Conservation (phyloP, 345 rosid genomes). For the Eucalyptus cloeziana region DNA sequence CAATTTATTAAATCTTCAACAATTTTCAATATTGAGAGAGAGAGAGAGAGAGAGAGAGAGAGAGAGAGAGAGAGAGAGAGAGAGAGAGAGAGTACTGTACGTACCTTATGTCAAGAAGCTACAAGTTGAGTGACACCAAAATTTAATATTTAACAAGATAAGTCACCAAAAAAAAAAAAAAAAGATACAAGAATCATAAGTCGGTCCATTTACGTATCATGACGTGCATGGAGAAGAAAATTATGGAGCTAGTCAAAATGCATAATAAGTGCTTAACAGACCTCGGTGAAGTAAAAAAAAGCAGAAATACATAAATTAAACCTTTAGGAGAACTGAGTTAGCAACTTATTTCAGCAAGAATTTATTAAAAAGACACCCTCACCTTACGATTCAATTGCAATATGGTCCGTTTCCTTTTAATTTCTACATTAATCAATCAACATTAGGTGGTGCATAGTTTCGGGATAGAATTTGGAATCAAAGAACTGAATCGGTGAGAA, state of each 20-base stretch:
- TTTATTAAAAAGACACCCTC: not conserved
- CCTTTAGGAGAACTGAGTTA: not conserved
- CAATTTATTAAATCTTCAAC: not conserved
- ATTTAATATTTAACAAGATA: not conserved
- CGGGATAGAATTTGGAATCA: accelerated
- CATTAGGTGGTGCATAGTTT: no score
- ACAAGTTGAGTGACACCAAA: not conserved
- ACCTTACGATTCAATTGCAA: not conserved
- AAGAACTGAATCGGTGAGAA: accelerated
- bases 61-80: not conserved
- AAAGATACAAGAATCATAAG: not conserved
- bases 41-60: not conserved
- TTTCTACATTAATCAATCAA: not conserved
- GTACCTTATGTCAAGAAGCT: not conserved
- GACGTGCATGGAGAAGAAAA: not conserved
- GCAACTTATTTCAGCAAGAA: not conserved
- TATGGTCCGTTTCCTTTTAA: not conserved
- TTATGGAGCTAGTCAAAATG: not conserved
- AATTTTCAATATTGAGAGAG: not conserved
- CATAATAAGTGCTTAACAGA: not conserved
- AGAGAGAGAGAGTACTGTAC: no score
- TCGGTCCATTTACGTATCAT: not conserved
- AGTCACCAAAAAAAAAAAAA: not conserved
- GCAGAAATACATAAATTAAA: not conserved
- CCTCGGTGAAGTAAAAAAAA: not conserved